Conservation (phyloP, 306 rosid genomes). For the Acacia melanoxylon region DNA sequence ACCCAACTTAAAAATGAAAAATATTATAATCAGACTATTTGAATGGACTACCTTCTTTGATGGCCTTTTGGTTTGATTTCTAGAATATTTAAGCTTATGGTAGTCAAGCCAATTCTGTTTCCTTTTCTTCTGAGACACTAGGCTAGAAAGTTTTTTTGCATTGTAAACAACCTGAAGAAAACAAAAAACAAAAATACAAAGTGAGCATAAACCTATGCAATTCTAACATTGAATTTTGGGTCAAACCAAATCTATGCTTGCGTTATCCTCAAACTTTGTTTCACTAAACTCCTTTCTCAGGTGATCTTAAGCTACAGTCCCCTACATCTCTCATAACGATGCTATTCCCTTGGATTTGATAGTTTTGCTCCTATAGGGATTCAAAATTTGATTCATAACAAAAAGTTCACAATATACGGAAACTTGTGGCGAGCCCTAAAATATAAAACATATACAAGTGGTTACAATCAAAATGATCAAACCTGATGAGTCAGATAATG, state of each 20-base stretch:
- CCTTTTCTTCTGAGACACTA: constrained; percentile 78
- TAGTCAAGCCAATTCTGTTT: constrained; percentile 87
- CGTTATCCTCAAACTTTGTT: not conserved
- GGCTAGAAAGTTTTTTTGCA: constrained; percentile 76
- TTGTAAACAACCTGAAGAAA: constrained; percentile 76
- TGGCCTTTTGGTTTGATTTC: constrained; percentile 71
- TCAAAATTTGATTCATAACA: not conserved
- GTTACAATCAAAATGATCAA: constrained; percentile 14
- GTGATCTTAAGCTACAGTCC: not conserved
- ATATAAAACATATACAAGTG: not conserved
- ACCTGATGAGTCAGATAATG: constrained; percentile 91
- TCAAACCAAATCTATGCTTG: not conserved
- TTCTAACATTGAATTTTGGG: not conserved
- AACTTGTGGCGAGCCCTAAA: constrained; percentile 3
- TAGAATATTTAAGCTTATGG: constrained; percentile 73
- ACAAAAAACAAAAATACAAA: not conserved
- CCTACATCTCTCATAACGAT: not conserved
- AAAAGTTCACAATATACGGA: constrained; percentile 4
- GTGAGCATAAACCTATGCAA: not conserved
- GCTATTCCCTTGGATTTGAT: not conserved
- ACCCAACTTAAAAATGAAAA: constrained; percentile 13
- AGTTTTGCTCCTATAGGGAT: not conserved
- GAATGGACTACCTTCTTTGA: constrained; percentile 57
- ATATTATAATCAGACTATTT: constrained; percentile 17
- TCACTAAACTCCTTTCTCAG: not conserved